Evolutionary conservation across 2,329 filamentous ascomycete genomes (phyloP), one percentile per base, ranked within the genome.

Genomic region (Cryphonectria carpinicola): DNA sequence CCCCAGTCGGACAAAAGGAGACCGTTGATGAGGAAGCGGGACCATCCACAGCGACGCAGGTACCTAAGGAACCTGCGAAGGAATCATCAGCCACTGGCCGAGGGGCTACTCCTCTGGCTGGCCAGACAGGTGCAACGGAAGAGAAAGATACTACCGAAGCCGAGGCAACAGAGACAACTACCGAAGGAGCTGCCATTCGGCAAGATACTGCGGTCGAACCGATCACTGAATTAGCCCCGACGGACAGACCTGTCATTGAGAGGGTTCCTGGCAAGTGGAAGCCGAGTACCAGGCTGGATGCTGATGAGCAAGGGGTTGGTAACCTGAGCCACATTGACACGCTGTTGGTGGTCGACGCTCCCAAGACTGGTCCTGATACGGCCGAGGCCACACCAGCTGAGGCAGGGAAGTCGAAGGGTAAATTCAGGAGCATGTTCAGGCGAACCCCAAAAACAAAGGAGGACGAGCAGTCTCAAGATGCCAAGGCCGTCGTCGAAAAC

Each of bases 331-430:
- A 37, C 8, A 63, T 25, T n/a, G 60, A 25, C 22, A 43, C 60
- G n/a, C 35, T 63, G 17, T 25, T 41, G n/a, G 11, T 41, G 3
- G 11, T 37, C 25, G 35, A 25, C 60, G 37, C 22, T 43, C 37
- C n/a, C 10, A 43, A 63, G 37, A 43, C 11, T 25, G 22, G 7
- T 17, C 60, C n/a, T 41, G 39, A 43, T 22, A n/a, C 19, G 22
- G 22, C 37, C 13, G 60, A 63, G 37, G 37, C 60, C 11, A 25
- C 37, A 39, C 39, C 54, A 28, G 11, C 54, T 60, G 52, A 19
- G 39, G 19, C 39, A 10, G 60, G 43, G 11, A 68, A 71, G 35
- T 5, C 37, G 5, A 68, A 70, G 41, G 28, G 65, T 10, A 70
- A 32, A 46, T 32, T 49, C 25, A 46, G 19, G 14, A 43, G n/a